phyloP scores from a whole-genome alignment of 306 rosid species.

The cucumber (Cucumis sativus) region Cucumber_9930_V3 NC_026656.2:21716001-21716500 shows the following conservation, averaged over 20 bases:
- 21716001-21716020: constrained; percentile 10
- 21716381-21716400: constrained; percentile 42
- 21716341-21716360: constrained; percentile 10
- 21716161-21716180: background rate
- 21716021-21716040: constrained; percentile 8
- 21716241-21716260: constrained; percentile 49
- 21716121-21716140: background rate
- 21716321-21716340: constrained; percentile 5
- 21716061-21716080: constrained; percentile 23
- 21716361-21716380: constrained; percentile 28
- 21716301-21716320: constrained; percentile 48
- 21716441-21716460: background rate
- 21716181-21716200: background rate
- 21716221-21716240: constrained; percentile 23
- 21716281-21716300: constrained; percentile 25
- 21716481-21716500: constrained; percentile 1
- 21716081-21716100: constrained; percentile 21
- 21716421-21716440: constrained; percentile 6
- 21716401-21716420: constrained; percentile 72
- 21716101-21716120: constrained; percentile 40
- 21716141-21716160: background rate
- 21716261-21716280: constrained; percentile 32
- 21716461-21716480: background rate
- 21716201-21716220: constrained; percentile 3
- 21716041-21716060: constrained; percentile 23